These are phyloP conservation scores for Tolypocladium guangdongense DNA, from an alignment of 2,329 filamentous ascomycete species.

Conservation along the genomic window DNA sequence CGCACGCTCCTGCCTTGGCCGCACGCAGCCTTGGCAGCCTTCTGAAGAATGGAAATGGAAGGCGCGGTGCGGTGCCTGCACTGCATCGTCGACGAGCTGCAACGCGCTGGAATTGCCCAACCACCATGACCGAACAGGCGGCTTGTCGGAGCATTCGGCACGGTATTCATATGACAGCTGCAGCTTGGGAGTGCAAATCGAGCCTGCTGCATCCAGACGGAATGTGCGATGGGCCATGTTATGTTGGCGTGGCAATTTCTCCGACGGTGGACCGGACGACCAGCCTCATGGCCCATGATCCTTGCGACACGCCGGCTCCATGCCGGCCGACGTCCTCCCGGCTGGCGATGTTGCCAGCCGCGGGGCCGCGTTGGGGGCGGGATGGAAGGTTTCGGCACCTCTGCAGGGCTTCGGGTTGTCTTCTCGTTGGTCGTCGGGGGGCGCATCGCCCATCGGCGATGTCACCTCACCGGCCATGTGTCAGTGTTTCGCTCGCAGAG, in stretches of 20 bases:
- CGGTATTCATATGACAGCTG: neutral
- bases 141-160: too few species aligned
- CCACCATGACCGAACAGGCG: neutral
- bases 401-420: neutral
- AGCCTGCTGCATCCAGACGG: neutral
- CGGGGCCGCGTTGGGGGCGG: neutral
- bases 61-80: neutral
- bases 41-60: neutral
- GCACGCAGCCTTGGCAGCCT: neutral
- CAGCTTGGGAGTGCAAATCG: neutral
- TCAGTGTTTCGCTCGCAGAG: neutral
- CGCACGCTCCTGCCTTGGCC: neutral
- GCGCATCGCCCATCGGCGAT: neutral
- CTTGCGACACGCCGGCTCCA: neutral
- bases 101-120: neutral
- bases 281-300: neutral
- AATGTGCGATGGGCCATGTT: neutral
- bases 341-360: neutral
- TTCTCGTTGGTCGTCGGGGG: neutral
- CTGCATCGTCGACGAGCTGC: too few species aligned
- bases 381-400: neutral
- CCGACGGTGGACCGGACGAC: neutral
- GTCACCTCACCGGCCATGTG: neutral
- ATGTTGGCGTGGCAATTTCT: neutral
- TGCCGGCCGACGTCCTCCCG: neutral